Conservation (phyloP, 192 early-diverging fungal genomes). For the Rhizophagus sp. region DNA sequence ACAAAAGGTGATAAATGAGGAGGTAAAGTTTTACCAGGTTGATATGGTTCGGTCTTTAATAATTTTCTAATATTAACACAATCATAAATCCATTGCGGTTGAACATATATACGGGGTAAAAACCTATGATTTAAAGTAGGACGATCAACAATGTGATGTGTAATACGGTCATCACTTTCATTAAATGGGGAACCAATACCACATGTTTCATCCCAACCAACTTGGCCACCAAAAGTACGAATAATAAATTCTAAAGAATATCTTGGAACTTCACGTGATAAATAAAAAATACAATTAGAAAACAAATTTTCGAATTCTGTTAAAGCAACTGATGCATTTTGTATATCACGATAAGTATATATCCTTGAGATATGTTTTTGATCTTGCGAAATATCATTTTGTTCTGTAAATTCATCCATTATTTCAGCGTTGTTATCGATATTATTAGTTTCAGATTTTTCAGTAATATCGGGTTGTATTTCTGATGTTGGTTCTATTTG, state of each 20-base stretch:
- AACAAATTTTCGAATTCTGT: constrained; percentile 51
- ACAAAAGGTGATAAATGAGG: constrained; percentile 96
- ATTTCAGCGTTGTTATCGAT: constrained; percentile 37
- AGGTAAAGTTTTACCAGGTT: constrained; percentile 79
- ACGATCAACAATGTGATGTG: constrained; percentile 87
- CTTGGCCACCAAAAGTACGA: constrained; percentile 83
- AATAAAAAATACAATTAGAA: constrained; percentile 73
- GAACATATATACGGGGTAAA: constrained; percentile 75
- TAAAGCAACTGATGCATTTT: constrained; percentile 48
- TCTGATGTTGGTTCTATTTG: neutral
- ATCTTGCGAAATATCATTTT: constrained; percentile 26
- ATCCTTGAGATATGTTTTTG: constrained; percentile 43
- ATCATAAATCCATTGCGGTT: constrained; percentile 99
- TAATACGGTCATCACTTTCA: constrained; percentile 83
- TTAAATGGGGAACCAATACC: constrained; percentile 78
- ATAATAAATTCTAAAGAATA: constrained; percentile 92
- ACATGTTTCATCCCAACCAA: constrained; percentile 83
- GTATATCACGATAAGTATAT: constrained; percentile 53
- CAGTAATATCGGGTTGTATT: neutral
- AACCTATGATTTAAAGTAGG: constrained; percentile 66
- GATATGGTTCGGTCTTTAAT: constrained; percentile 64
- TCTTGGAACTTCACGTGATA: constrained; percentile 94
- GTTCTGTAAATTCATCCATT: constrained; percentile 55
- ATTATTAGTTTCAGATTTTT: constrained; percentile 27
- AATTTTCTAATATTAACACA: constrained; percentile 84